Percentiles rank a stretch among this genome's conserved stretches.
Conservation (phyloP, 768 basidiomycete species). For the Inosperma sp. region DNA sequence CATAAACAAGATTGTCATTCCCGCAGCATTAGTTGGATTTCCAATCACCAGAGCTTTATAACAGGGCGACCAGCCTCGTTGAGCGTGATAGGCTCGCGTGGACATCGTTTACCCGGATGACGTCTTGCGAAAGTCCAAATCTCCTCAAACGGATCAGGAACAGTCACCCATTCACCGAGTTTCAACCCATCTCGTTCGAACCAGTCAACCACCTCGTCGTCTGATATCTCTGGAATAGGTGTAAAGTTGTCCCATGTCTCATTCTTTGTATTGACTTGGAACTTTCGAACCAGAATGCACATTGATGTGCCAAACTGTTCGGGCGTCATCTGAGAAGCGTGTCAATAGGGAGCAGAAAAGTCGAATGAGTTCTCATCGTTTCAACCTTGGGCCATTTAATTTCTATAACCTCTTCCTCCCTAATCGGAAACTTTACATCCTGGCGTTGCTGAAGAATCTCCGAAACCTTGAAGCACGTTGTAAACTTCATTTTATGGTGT, state of each 20-base stretch:
- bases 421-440: background rate
- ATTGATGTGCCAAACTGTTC: background rate
- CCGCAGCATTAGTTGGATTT: no score
- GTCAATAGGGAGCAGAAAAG: background rate
- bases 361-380: background rate
- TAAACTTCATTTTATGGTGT: no score
- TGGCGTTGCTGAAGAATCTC: background rate
- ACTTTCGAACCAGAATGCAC: background rate
- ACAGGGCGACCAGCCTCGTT: background rate
- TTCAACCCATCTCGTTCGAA: background rate
- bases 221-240: background rate
- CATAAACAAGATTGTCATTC: no score
- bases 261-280: background rate
- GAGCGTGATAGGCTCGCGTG: background rate
- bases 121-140: background rate
- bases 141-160: background rate
- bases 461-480: background rate
- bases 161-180: background rate
- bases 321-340: background rate
- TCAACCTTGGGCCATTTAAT: background rate
- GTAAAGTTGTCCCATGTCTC: constrained; percentile 5
- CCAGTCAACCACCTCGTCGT: background rate
- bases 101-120: background rate
- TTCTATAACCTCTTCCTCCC: background rate
- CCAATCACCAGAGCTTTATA: background rate